Evolutionary conservation across 257 asterid genomes (phyloP).

Genomic region (Handroanthus guayacan): DNA sequence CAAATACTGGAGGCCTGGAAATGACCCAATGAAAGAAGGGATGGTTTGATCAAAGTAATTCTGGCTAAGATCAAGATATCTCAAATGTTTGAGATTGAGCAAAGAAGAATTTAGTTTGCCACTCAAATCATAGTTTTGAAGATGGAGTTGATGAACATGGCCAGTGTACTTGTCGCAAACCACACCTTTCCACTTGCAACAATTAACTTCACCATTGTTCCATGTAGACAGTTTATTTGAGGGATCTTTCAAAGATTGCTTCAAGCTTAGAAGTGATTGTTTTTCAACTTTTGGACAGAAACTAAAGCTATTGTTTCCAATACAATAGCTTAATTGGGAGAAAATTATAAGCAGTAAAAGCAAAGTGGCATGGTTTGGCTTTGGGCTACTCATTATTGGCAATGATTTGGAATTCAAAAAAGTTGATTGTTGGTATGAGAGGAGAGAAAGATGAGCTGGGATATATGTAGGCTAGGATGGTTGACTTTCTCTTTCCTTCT

Average conservation of each 20-base stretch:
- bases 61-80: constrained; percentile 16
- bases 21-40: constrained; percentile 36
- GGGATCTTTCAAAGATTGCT: constrained; percentile 23
- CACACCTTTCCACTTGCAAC: constrained; percentile 36
- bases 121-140: not conserved
- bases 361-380: not conserved
- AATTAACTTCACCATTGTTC: not conserved
- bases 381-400: not conserved
- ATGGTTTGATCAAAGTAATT: constrained; percentile 28
- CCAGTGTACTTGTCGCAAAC: constrained; percentile 26
- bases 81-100: constrained; percentile 31
- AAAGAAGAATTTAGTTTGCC: constrained; percentile 34
- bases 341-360: not conserved
- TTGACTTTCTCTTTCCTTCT: too few species aligned
- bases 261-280: constrained; percentile 33
- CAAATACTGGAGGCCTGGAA: constrained; percentile 15
- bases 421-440: not conserved
- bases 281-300: constrained; percentile 23
- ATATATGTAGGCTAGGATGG: too few species aligned
- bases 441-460: too few species aligned
- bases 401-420: not conserved
- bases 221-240: constrained; percentile 28
- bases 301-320: not conserved
- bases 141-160: constrained; percentile 24
- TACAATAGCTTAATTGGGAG: not conserved